phyloP scores from a whole-genome alignment of 441 rosid genomes.

The Aleurites moluccanus region DNA sequence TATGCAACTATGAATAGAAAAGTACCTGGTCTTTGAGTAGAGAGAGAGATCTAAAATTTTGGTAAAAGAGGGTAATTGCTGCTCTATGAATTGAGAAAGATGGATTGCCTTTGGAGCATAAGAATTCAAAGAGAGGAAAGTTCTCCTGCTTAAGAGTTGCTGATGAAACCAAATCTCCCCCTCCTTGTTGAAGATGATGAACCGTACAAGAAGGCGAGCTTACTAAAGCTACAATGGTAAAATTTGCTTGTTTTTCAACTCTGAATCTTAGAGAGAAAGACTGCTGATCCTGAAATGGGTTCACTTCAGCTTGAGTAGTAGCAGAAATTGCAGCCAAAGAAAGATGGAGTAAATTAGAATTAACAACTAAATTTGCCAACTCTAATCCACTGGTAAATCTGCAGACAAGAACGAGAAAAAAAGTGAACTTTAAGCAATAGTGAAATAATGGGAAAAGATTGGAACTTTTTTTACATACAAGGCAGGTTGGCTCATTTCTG shows the following conservation, averaged over 20 bases:
- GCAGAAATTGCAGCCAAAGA: slow-evolving; percentile 41
- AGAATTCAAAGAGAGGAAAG: slow-evolving; percentile 38
- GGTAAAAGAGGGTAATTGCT: slow-evolving; percentile 39
- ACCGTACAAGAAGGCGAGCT: slow-evolving; percentile 24
- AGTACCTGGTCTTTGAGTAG: slow-evolving; percentile 41
- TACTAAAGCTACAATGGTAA: slow-evolving; percentile 43
- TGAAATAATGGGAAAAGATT: background rate
- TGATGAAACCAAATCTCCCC: slow-evolving; percentile 34
- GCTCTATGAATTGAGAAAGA: slow-evolving; percentile 41
- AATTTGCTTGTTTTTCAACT: slow-evolving; percentile 14
- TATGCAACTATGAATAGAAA: background rate
- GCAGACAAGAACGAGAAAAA: slow-evolving; percentile 20
- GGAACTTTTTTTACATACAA: background rate
- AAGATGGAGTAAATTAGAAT: slow-evolving; percentile 41
- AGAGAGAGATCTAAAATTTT: slow-evolving; percentile 27
- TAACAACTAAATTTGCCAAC: slow-evolving; percentile 44
- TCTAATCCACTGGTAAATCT: slow-evolving; percentile 24
- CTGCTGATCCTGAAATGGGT: slow-evolving; percentile 16
- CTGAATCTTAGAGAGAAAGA: slow-evolving; percentile 23
- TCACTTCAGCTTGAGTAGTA: slow-evolving; percentile 18
- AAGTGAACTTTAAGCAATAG: background rate
- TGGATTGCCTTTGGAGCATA: slow-evolving; percentile 36
- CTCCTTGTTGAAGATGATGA: slow-evolving; percentile 21
- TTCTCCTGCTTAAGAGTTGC: slow-evolving; percentile 18
- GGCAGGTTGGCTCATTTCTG: background rate